Conservation (phyloP, 192 early-diverging fungal genomes). For the Coemansia sp. region DNA sequence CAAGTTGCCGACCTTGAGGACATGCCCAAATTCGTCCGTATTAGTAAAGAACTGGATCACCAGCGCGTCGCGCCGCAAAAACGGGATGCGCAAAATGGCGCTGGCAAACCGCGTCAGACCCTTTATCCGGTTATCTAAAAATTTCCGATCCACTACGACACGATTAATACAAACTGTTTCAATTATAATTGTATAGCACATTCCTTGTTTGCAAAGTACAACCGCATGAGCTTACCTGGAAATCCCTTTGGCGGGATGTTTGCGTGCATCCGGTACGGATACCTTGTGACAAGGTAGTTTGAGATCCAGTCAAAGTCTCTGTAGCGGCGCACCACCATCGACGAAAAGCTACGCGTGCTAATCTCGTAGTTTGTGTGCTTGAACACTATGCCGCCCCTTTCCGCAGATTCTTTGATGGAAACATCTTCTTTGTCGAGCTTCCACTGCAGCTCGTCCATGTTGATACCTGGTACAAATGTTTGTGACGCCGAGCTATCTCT, state of each 20-base stretch:
- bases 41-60: constrained; percentile 54
- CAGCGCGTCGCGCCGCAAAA: constrained; percentile 46
- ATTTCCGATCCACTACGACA: constrained; percentile 53
- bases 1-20: constrained; percentile 48
- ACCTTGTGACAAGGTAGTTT: constrained; percentile 71
- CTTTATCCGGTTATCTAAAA: constrained; percentile 58
- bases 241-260: constrained; percentile 87
- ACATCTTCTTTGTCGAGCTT: constrained; percentile 55
- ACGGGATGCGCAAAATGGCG: constrained; percentile 51
- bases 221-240: constrained; percentile 57
- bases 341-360: constrained; percentile 59
- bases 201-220: background rate
- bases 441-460: constrained; percentile 50
- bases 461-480: constrained; percentile 30
- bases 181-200: background rate
- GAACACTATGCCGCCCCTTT: constrained; percentile 63
- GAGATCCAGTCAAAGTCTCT: constrained; percentile 90
- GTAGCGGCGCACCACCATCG: constrained; percentile 74
- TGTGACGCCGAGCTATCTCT: constrained; percentile 1
- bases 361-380: constrained; percentile 89
- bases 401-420: constrained; percentile 51
- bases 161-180: constrained; percentile 14
- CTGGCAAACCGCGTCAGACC: constrained; percentile 51
- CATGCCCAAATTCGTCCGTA: constrained; percentile 51
- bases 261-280: constrained; percentile 78